Evolutionary conservation across 331 rosid species (phyloP), one percentile per base, ranked within the genome.

Genomic region (Spiraea crenata): DNA sequence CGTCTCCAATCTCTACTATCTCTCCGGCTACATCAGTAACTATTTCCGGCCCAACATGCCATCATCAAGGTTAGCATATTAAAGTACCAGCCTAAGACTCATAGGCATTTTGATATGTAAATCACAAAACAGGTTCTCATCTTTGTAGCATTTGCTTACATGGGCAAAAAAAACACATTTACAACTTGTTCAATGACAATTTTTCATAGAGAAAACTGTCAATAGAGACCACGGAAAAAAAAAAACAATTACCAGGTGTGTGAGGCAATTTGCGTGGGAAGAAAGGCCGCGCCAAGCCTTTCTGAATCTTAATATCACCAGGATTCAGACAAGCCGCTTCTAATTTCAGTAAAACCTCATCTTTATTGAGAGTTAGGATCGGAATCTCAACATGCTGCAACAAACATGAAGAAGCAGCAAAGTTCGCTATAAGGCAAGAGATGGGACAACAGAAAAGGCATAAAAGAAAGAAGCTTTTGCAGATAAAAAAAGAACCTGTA

Each of bases 11-110:
- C 8, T 62, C 74, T 19, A 79, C 82, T 19, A 79, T 63, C 66
- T 79, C 81, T 62, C 86, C 89, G 4, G 82, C 81, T 9, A 82
- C 76, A 62, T 85, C 89, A 61, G 75, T 79, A 55, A 81, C 86
- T 85, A 61, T 51, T 25, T 25, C 31, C 31, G 60, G 16, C 59
- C 78, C 67, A 35, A 34, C 67, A 63, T 44, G 45, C 63, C 58
- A 64, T 66, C 58, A 64, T 78, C 69, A 81, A 54, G 17, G 45
- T 50, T 5, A 39, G 35, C 25, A 38, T 37, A 59, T 15, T 13
- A 59, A 35, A 5, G 9, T 2, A 34, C 41, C 8, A 11, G 42
- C 61, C 61, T 2, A 56, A 56, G 61, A 56, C 38, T 56, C n/a
- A 0, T 9, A 31, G 39, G 20, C 63, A 57, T 13, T 14, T 25